Evolutionary conservation across 2,329 filamentous ascomycete species (phyloP).

Genomic region (Aspergillus sclerotialis): DNA sequence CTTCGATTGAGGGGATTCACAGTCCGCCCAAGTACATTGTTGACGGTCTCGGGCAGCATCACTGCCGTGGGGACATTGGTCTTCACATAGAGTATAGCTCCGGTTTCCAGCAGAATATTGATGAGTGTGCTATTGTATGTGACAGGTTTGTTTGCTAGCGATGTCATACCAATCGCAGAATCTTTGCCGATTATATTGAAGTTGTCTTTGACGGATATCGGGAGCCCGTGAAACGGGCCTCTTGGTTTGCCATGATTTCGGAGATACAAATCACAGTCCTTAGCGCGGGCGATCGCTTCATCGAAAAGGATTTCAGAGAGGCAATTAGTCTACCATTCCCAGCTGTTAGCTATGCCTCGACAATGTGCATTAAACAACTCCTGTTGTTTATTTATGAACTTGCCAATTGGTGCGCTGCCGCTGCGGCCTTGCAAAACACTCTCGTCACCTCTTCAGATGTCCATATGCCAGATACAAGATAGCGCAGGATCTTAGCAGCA

Average conservation of each 20-base stretch:
- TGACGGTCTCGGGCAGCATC: constrained; percentile 40
- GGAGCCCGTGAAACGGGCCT: constrained; percentile 36
- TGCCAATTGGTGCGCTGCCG: constrained; percentile 51
- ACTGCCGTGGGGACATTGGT: constrained; percentile 34
- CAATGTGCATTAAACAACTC: too few relatives aligned
- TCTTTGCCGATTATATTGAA: constrained; percentile 25
- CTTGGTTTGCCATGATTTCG: constrained; percentile 28
- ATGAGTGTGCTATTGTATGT: constrained; percentile 25
- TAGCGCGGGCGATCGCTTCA: constrained; percentile 45
- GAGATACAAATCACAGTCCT: constrained; percentile 47
- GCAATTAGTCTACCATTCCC: constrained; percentile 47
- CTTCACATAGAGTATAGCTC: constrained; percentile 38
- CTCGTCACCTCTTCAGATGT: constrained; percentile 45
- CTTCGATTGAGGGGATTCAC: constrained; percentile 29
- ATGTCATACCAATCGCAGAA: constrained; percentile 15
- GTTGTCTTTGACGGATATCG: constrained; percentile 36
- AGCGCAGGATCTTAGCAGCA: constrained; percentile 26
- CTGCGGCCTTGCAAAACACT: constrained; percentile 50
- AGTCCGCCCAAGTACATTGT: constrained; percentile 37
- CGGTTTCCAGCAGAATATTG: constrained; percentile 31
- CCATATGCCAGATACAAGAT: constrained; percentile 36
- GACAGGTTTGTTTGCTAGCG: constrained; percentile 11
- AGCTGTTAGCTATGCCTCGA: neutral
- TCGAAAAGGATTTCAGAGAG: constrained; percentile 52
- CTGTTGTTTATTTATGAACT: too few relatives aligned